Evolutionary conservation across 2,329 filamentous ascomycete species (phyloP).

Genomic region (Trichoderma gracile): DNA sequence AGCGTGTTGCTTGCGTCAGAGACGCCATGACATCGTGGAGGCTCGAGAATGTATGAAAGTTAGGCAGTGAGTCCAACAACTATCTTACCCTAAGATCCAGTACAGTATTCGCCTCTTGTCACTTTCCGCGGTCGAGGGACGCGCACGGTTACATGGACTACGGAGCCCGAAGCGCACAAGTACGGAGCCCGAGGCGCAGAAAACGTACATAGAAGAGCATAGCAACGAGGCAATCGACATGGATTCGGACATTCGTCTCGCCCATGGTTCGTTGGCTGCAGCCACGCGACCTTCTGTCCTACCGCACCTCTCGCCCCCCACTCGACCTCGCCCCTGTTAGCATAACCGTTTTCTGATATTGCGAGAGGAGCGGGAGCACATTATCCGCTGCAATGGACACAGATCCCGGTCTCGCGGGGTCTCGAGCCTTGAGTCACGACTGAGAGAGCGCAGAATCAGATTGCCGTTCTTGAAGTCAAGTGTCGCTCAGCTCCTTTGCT

Average conservation of each 20-base stretch:
- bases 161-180: neutral
- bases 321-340: conserved; percentile 32
- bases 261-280: neutral
- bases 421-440: conserved; percentile 39
- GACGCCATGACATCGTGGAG: too few species aligned
- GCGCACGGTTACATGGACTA: neutral
- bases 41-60: neutral
- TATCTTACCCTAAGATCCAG: neutral
- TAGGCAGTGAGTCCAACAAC: neutral
- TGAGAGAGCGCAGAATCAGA: neutral
- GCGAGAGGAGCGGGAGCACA: conserved; percentile 38
- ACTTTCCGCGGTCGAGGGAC: neutral
- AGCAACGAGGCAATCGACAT: neutral
- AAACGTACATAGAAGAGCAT: neutral
- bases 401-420: conserved; percentile 42
- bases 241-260: neutral
- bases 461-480: neutral
- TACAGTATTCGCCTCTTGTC: neutral
- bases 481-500: too few species aligned
- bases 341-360: conserved; percentile 42
- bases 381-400: conserved; percentile 43
- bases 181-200: too few species aligned
- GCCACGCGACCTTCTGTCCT: neutral
- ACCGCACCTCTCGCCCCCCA: neutral
- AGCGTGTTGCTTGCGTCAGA: too few species aligned